phyloP scores from a whole-genome alignment of 2,329 filamentous ascomycete species.

The Phaeosphaeria sp. region DNA sequence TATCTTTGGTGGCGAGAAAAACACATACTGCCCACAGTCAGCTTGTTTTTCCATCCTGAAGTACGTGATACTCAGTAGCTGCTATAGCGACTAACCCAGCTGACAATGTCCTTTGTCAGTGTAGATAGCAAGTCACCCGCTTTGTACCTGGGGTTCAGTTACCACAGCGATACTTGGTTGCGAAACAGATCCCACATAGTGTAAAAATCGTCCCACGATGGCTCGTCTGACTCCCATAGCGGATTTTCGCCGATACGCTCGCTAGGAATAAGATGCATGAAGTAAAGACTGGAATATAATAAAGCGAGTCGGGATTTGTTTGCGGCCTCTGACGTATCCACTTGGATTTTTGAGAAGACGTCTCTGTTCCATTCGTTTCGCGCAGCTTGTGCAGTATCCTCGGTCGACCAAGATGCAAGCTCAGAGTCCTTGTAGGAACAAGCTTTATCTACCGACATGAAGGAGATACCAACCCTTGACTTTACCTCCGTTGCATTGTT shows the following conservation, averaged over 20 bases:
- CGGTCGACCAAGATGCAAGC: conserved; percentile 52
- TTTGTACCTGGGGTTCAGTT: too few species aligned
- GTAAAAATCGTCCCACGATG: conserved; percentile 74
- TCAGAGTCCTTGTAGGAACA: conserved; percentile 57
- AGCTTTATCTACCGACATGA: conserved; percentile 53
- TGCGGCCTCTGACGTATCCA: conserved; percentile 32
- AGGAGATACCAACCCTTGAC: conserved; percentile 60
- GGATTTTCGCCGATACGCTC: conserved; percentile 67
- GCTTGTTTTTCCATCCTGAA: too few species aligned
- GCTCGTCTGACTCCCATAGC: conserved; percentile 69
- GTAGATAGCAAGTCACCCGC: too few species aligned
- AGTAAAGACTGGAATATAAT: conserved; percentile 45
- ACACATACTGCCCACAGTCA: too few species aligned
- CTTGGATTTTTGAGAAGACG: conserved; percentile 64
- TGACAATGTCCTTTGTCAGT: too few species aligned
- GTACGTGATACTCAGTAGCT: too few species aligned
- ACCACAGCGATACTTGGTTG: conserved; percentile 50
- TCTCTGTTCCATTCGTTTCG: conserved; percentile 56
- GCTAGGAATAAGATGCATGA: conserved; percentile 46
- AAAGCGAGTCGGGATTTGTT: conserved; percentile 43
- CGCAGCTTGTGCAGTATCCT: conserved; percentile 50
- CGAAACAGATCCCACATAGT: conserved; percentile 77
- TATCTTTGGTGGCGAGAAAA: too few species aligned
- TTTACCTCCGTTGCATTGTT: conserved; percentile 48
- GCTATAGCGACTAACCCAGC: too few species aligned